Percentiles rank a stretch among this genome's conserved stretches.
Evolutionary conservation across 2,329 filamentous ascomycete genomes (phyloP).

Genomic region (Scytalidium sp.): DNA sequence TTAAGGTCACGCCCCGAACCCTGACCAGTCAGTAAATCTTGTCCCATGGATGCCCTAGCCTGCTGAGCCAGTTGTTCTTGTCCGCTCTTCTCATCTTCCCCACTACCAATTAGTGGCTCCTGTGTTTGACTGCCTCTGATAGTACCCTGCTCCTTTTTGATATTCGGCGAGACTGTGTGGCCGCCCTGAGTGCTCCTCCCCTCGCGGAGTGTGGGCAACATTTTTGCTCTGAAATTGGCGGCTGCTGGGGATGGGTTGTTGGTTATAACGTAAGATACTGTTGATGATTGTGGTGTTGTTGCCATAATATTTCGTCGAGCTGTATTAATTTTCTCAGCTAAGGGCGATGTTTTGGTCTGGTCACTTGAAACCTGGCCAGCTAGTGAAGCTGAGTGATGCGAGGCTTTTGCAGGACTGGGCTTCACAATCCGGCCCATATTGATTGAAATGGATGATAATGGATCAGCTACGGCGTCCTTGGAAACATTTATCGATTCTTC

Average conservation of each 20-base stretch:
- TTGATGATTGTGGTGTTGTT: background rate
- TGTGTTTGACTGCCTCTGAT: background rate
- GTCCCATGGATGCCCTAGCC: background rate
- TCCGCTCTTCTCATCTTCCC: background rate
- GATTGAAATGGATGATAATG: background rate
- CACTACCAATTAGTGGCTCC: background rate
- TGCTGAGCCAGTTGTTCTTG: background rate
- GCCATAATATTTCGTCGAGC: background rate
- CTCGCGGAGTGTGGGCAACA: background rate
- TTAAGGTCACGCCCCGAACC: background rate
- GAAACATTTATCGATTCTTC: background rate
- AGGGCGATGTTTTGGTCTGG: background rate
- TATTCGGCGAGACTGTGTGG: background rate
- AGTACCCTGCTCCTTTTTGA: background rate
- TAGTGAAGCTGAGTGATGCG: background rate
- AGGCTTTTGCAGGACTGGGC: background rate
- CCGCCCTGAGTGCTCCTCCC: background rate
- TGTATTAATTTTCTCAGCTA: background rate
- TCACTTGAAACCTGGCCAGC: background rate
- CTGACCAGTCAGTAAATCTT: background rate
- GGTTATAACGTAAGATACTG: background rate
- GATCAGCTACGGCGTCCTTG: background rate
- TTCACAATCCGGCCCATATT: background rate
- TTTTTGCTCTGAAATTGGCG: background rate
- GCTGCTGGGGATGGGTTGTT: background rate